Evolutionary conservation across 768 basidiomycete genomes (phyloP).

Genomic region (Phlegmacium glaucopus): DNA sequence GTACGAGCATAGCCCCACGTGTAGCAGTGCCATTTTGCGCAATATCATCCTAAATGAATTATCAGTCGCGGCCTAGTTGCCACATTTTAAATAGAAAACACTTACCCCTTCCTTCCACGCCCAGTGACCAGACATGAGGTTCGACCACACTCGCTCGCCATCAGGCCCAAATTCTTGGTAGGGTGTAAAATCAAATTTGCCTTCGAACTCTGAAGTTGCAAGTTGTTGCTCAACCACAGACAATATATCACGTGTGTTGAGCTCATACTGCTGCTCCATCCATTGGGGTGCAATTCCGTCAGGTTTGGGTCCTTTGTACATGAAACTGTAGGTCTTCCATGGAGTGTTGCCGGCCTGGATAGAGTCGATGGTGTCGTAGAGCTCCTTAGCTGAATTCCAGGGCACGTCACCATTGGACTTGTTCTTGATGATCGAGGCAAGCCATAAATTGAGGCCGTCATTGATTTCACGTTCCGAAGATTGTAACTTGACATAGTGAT

Average conservation of each 20-base stretch:
- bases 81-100: background rate
- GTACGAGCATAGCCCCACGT: slow-evolving; percentile 28
- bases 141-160: slow-evolving; percentile 17
- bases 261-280: slow-evolving; percentile 24
- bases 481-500: slow-evolving; percentile 22
- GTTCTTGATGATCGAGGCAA: slow-evolving; percentile 15
- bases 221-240: slow-evolving; percentile 7
- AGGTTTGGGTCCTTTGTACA: slow-evolving; percentile 17
- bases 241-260: slow-evolving; percentile 17
- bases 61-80: background rate
- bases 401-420: slow-evolving; percentile 5
- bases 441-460: slow-evolving; percentile 22
- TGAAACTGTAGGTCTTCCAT: slow-evolving; percentile 4
- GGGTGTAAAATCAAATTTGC: slow-evolving; percentile 7
- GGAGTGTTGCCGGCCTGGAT: slow-evolving; percentile 9
- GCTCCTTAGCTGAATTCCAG: slow-evolving; percentile 17
- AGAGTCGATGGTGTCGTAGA: slow-evolving; percentile 24
- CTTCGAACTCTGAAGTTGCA: slow-evolving; percentile 8
- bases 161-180: slow-evolving; percentile 11
- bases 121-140: slow-evolving; percentile 13
- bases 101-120: slow-evolving; percentile 9
- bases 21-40: slow-evolving; percentile 15
- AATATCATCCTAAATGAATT: slow-evolving; percentile 22
- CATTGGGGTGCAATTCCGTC: slow-evolving; percentile 20
- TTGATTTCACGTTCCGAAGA: slow-evolving; percentile 17